Evolutionary conservation across 345 rosid genomes (phyloP), one percentile per base, ranked within the genome.

Genomic region (Eucalyptus pauciflora): DNA sequence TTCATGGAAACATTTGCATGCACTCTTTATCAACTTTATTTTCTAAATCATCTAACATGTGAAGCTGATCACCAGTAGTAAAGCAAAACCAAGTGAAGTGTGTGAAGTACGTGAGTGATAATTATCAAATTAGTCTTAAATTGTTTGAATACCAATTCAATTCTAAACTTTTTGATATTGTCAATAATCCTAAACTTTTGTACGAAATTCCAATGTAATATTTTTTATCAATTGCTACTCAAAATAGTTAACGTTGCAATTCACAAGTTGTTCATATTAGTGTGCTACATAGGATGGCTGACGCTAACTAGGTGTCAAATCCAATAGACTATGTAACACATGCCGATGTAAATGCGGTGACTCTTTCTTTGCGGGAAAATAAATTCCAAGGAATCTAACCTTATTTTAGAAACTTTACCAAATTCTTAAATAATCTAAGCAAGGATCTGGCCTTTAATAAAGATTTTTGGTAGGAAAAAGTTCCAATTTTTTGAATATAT

Each of bases 241-340:
- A 56, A 56, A 56, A 10, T 22, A 56, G 62, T 24, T 56, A 24
- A 56, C 0, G 3, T 4, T 56, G 29, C 29, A 56, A 56, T 9
- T 56, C 6, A 56, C 62, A 56, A 56, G 13, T 56, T 56, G 62
- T 56, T 6, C 29, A 56, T 6, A 22, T 24, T 24, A 56, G 1
- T 56, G 29, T 56, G 13, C 13, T 18, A 24, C 0, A 24, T 56
- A 22, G 29, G 13, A 24, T 8, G 62, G 1, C 1, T 0, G 29
- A 56, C 1, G 6, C 24, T 56, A 56, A 56, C 5, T 56, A 0
- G 62, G 24, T 56, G 29, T 56, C 0, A 24, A 1, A 56, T 56
- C 6, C 62, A 56, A 24, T 56, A 56, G 29, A 56, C 62, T 56
- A 56, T 56, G 62, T 24, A 56, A 56, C 29, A 10, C 13, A 24